Evolutionary conservation across 2,329 filamentous ascomycete genomes (phyloP).

Genomic region (Cytospora piceicola): DNA sequence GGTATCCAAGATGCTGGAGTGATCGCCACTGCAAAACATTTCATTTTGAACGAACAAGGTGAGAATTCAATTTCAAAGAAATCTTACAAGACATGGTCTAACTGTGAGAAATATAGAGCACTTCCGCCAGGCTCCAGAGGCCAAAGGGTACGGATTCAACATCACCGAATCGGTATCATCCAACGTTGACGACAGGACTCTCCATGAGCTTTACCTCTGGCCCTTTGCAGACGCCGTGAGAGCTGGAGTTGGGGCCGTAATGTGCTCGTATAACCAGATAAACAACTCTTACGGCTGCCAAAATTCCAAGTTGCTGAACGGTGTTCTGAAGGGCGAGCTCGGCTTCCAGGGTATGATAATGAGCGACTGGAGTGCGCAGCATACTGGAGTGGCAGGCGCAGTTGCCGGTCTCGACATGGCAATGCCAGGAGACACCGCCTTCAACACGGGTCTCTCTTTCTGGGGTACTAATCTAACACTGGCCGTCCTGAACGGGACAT

Average conservation of each 20-base stretch:
- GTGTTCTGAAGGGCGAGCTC: constrained; percentile 66
- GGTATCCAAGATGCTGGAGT: constrained; percentile 81
- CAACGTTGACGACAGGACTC: constrained; percentile 62
- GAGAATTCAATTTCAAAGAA: constrained; percentile 19
- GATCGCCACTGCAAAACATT: constrained; percentile 79
- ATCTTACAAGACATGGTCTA: constrained; percentile 2
- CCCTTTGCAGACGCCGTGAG: constrained; percentile 65
- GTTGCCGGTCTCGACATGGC: constrained; percentile 75
- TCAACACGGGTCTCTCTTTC: constrained; percentile 72
- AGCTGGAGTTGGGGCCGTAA: constrained; percentile 54
- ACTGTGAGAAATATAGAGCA: constrained; percentile 55
- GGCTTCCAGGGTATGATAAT: constrained; percentile 69
- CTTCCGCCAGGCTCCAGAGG: constrained; percentile 66
- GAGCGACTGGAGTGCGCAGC: constrained; percentile 66
- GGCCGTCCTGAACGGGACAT: constrained; percentile 84
- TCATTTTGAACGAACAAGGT: constrained; percentile 69
- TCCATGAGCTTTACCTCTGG: constrained; percentile 68
- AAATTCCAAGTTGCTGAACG: constrained; percentile 66
- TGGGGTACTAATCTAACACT: constrained; percentile 90
- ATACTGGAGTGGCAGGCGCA: constrained; percentile 67
- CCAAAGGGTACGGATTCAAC: constrained; percentile 62
- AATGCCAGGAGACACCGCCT: constrained; percentile 84
- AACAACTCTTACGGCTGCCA: constrained; percentile 71
- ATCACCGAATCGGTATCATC: constrained; percentile 60
- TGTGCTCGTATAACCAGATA: constrained; percentile 64